Percentiles rank a stretch among this genome's conserved stretches.
phyloP scores from a whole-genome alignment of 2,329 filamentous ascomycete genomes.

The Chrysoporthe austroafricana region DNA sequence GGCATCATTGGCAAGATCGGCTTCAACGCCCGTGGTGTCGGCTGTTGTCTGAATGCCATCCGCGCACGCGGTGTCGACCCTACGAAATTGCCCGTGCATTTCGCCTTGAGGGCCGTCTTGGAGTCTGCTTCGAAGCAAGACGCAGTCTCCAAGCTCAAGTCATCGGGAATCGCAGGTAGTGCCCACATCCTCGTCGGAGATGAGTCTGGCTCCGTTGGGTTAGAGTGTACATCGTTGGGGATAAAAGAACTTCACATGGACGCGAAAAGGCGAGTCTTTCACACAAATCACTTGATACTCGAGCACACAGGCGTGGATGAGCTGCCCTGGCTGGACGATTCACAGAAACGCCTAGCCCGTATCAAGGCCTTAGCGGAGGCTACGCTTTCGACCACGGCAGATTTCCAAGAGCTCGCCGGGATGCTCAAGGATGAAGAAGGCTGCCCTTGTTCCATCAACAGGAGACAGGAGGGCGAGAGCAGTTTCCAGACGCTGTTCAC shows the following conservation, averaged over 20 bases:
- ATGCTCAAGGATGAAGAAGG: constrained; percentile 26
- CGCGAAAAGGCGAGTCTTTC: not conserved
- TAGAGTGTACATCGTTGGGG: constrained; percentile 24
- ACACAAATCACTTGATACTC: constrained; percentile 26
- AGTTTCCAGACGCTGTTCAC: constrained; percentile 23
- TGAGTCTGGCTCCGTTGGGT: not conserved
- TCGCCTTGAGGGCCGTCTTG: constrained; percentile 59
- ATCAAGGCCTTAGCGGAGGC: constrained; percentile 3
- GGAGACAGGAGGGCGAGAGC: not conserved
- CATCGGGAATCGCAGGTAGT: constrained; percentile 22
- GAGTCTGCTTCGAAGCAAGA: constrained; percentile 47
- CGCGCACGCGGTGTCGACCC: constrained; percentile 57
- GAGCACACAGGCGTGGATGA: constrained; percentile 21
- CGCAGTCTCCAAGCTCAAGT: not conserved
- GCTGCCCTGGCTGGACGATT: constrained; percentile 22
- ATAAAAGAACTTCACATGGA: constrained; percentile 16
- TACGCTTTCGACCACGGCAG: not conserved
- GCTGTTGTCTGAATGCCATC: constrained; percentile 65
- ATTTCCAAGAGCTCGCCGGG: not conserved
- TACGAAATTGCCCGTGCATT: constrained; percentile 60
- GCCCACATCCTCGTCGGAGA: constrained; percentile 29
- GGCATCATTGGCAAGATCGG: constrained; percentile 70
- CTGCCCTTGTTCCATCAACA: constrained; percentile 25
- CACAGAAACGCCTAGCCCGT: constrained; percentile 7
- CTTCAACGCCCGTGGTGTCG: constrained; percentile 62